phyloP scores from a whole-genome alignment of 331 rosid species.

The Acacia pycnantha region DNA sequence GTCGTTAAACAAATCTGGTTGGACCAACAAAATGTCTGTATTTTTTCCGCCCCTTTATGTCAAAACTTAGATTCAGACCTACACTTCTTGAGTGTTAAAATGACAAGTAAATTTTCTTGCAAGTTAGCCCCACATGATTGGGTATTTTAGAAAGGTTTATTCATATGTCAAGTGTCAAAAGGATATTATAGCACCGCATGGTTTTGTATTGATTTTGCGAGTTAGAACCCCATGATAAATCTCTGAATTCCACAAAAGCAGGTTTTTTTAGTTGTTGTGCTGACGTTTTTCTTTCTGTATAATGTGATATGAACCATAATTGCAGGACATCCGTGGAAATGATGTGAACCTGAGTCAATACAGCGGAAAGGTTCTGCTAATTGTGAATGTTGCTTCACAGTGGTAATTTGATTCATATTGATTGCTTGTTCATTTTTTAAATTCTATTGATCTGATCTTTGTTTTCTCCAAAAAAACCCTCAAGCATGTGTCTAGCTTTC shows the following conservation, averaged over 20 bases:
- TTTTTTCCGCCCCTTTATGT: too few relatives aligned
- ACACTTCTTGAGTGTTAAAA: background rate
- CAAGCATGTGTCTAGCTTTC: background rate
- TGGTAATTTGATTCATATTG: slow-evolving; percentile 47
- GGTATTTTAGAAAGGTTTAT: background rate
- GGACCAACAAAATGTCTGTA: background rate
- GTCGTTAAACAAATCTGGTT: background rate
- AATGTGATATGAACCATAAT: slow-evolving; percentile 27
- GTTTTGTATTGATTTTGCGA: background rate
- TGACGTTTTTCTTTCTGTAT: background rate
- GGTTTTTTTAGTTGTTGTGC: background rate
- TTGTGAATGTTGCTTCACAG: slow-evolving; percentile 92
- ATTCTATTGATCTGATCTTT: background rate
- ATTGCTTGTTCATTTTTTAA: background rate
- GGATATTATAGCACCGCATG: background rate
- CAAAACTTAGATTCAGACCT: background rate
- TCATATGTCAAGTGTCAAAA: background rate
- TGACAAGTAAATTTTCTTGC: background rate
- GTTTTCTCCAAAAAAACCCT: background rate
- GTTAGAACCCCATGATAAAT: background rate
- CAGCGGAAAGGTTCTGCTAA: slow-evolving; percentile 71
- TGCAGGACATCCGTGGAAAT: slow-evolving; percentile 81
- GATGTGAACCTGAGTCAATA: slow-evolving; percentile 71
- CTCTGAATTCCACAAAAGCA: background rate
- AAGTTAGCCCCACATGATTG: background rate